Percentiles rank a stretch among this genome's conserved stretches.
phyloP scores from a whole-genome alignment of 768 basidiomycete genomes.

The Termitomyces heimii region DNA sequence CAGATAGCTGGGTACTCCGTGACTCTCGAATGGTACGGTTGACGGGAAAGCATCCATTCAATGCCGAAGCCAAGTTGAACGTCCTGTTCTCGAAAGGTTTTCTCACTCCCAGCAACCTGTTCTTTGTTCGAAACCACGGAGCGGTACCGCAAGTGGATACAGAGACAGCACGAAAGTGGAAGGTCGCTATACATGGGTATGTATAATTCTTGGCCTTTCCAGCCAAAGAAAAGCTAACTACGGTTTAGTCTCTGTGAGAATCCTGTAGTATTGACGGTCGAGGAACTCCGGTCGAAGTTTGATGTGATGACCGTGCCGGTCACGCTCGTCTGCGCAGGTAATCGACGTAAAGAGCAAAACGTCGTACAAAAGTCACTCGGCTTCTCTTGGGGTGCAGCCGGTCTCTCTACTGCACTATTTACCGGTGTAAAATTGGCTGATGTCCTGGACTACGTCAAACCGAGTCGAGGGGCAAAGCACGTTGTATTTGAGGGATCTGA shows the following conservation, averaged over 20 bases:
- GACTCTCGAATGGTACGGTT: slow-evolving; percentile 38
- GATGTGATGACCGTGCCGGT: slow-evolving; percentile 51
- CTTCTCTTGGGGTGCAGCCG: slow-evolving; percentile 50
- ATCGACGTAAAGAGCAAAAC: slow-evolving; percentile 60
- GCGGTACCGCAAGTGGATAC: slow-evolving; percentile 44
- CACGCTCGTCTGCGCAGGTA: slow-evolving; percentile 60
- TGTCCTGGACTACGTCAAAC: slow-evolving; percentile 40
- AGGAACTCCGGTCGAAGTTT: slow-evolving; percentile 40
- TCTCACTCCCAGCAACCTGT: slow-evolving; percentile 46
- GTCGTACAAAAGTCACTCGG: slow-evolving; percentile 49
- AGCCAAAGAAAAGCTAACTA: neutral
- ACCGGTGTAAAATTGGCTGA: slow-evolving; percentile 56
- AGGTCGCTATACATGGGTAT: slow-evolving; percentile 35
- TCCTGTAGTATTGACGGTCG: slow-evolving; percentile 33
- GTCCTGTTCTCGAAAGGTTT: slow-evolving; percentile 44
- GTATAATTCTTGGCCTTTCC: neutral
- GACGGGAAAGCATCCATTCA: slow-evolving; percentile 61
- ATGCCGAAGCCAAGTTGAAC: slow-evolving; percentile 43
- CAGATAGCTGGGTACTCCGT: slow-evolving; percentile 23
- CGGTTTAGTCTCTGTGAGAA: slow-evolving; percentile 26
- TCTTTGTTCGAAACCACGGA: slow-evolving; percentile 62
- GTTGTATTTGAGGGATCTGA: slow-evolving; percentile 59
- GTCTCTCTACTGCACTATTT: slow-evolving; percentile 49
- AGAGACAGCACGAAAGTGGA: slow-evolving; percentile 34
- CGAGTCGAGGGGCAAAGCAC: slow-evolving; percentile 30